Evolutionary conservation across 2,329 filamentous ascomycete genomes (phyloP), one percentile per base, ranked within the genome.

Genomic region (Apiospora marii): DNA sequence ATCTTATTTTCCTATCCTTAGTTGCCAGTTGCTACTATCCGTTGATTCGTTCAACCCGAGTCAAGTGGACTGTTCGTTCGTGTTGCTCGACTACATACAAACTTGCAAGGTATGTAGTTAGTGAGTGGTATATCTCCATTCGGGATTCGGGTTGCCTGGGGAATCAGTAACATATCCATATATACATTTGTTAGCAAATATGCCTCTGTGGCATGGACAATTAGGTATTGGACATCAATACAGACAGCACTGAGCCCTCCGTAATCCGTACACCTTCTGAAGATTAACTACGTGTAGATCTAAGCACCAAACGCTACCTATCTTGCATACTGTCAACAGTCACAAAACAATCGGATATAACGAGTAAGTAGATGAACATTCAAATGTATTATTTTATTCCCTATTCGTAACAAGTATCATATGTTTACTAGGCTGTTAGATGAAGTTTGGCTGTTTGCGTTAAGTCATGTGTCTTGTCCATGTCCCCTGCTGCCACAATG

Each of bases 131-230:
- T 30, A 34, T 7, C 34, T n/a, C 58, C 34, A n/a, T 37, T 37
- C 30, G 53, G 53, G 19, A 22, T 30, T 61, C 53, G 53, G 53
- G 53, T 61, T 61, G 53, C 16, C 53, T 37, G 53, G 53, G 53
- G 19, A 30, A 61, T 61, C 30, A 61, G 30, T 37, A 41, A 10
- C 16, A 58, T 22, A 30, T 27, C 13, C 24, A 30, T 41, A 41
- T 41, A 41, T 41, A 41, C 10, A 10, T 41, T 8, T 41, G 37
- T 41, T 41, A 41, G 37, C 10, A 41, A 41, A 10, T 41, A 41
- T 41, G 37, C 37, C 37, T 41, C 37, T 41, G 10, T 41, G 37
- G 37, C 37, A 41, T 41, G 37, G 19, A 48, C 19, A 48, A n/a
- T 22, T 48, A n/a, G 37, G 37, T 41, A 41, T 41, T 41, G 10